Percentiles rank a stretch among this genome's conserved stretches.
These are phyloP conservation scores for Annulohypoxylon truncatum DNA, from an alignment of 2,329 filamentous ascomycete genomes.

Conservation along the genomic window DNA sequence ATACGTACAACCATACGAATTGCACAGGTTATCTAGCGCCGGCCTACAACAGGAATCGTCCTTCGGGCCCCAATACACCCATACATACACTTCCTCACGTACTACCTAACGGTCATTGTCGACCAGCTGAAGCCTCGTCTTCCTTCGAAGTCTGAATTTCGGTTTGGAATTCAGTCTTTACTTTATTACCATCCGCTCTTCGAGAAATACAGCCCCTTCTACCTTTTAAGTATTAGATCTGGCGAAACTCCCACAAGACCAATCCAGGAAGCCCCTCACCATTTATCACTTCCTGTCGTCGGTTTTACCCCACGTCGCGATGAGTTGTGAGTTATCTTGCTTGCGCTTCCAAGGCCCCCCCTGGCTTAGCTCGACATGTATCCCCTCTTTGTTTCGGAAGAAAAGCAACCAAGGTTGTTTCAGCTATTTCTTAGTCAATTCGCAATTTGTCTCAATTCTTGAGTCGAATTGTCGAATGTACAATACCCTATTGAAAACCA, in stretches of 20 bases:
- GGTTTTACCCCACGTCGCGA: conserved; percentile 46
- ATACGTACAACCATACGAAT: conserved; percentile 8
- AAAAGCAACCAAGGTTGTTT: conserved; percentile 14
- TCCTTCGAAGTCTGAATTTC: conserved; percentile 2
- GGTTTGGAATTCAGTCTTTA: not conserved
- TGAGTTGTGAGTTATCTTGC: conserved; percentile 55
- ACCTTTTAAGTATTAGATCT: not conserved
- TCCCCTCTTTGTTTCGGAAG: conserved; percentile 18
- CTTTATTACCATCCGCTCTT: not conserved
- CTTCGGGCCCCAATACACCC: conserved; percentile 5
- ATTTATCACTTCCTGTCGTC: conserved; percentile 19
- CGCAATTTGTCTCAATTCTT: conserved; percentile 2
- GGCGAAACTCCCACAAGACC: conserved; percentile 12
- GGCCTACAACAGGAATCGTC: not conserved
- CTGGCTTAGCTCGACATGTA: conserved; percentile 2
- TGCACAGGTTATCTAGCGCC: conserved; percentile 13
- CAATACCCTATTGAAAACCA: not conserved
- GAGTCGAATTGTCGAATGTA: conserved; percentile 11
- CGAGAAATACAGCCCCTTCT: not conserved
- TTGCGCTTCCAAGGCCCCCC: conserved; percentile 36
- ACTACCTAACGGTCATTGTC: conserved; percentile 5
- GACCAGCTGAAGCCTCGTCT: conserved; percentile 19
- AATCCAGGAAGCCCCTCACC: conserved; percentile 22
- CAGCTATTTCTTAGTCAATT: conserved; percentile 17
- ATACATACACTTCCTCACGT: conserved; percentile 5